phyloP scores from a whole-genome alignment of 1,284 basidiomycete species.

The Heterobasidion parviporum region DNA sequence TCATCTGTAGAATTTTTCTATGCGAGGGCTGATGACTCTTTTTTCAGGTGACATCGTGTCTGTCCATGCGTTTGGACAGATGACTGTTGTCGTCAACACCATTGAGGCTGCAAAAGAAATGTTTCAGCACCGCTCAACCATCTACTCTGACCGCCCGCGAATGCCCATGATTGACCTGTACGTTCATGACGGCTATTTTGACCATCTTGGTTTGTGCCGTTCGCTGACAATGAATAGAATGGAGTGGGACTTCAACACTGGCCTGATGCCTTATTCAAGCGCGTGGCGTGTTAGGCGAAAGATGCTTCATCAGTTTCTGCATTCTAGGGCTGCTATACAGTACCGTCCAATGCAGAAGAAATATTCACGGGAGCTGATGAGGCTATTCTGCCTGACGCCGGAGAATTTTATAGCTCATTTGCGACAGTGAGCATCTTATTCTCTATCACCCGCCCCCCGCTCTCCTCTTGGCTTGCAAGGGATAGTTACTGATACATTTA shows the following conservation, averaged over 20 bases:
- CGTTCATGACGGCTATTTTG: not conserved
- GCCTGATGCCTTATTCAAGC: not conserved
- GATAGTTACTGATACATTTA: not conserved
- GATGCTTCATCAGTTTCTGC: not conserved
- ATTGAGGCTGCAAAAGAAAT: not conserved
- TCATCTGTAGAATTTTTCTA: not conserved
- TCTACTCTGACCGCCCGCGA: conserved; percentile 5
- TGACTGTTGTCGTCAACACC: conserved; percentile 3
- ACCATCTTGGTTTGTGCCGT: too few relatives aligned
- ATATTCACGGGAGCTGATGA: not conserved
- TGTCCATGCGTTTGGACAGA: not conserved
- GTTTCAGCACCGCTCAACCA: conserved; percentile 2
- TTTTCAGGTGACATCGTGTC: not conserved
- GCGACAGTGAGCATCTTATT: not conserved
- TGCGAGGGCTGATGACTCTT: not conserved
- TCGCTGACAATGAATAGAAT: not conserved
- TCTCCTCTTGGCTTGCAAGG: not conserved
- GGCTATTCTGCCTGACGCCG: not conserved
- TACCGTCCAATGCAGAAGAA: not conserved
- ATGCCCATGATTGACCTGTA: not conserved
- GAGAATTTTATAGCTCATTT: not conserved
- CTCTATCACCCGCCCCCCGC: not conserved
- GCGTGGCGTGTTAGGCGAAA: not conserved
- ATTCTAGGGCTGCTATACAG: not conserved
- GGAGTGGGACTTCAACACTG: not conserved